Evolutionary conservation across 108 stramenopile genomes (phyloP), one percentile per base, ranked within the genome.

Genomic region (Bacterosira constricta): DNA sequence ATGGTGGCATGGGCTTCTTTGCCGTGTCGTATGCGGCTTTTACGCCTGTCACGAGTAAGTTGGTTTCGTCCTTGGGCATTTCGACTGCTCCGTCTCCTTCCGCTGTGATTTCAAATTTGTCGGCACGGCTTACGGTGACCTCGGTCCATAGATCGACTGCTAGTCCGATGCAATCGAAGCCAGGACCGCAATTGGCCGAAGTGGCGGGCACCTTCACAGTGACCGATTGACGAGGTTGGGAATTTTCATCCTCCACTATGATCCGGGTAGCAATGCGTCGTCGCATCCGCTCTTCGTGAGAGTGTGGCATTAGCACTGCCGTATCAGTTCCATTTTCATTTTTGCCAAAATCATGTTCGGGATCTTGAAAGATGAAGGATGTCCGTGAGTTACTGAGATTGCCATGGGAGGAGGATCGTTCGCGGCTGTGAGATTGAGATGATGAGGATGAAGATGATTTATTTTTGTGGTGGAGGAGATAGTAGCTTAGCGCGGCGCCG

Each of bases 101-200:
- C 15, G 89, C 92, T 25, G 88, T 90, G 52, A 96, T 98, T 73
- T 90, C 90, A 71, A 99, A 99, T 50, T 77, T 84, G 20, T 96
- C 96, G 6, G 91, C 61, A 27, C 97, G 88, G 45, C 83, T 71
- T 25, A 98, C 97, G 6, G 97, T 97, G 1, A 98, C 90, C 75
- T 98, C 98, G 0, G 90, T 91, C 99, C 99, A 99, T 68, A 99
- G 85, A 82, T 98, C 97, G 30, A 99, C 95, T 9, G 97, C 97
- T 86, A 98, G 89, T 1, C 99, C 98, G 57, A 99, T 86, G 79
- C 96, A 97, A 70, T 99, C 98, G 75, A 92, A 99, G 70, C 98
- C 98, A 2, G 97, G 96, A 1, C 99, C 99, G 75, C 98, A 82
- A 77, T 99, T 99, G 55, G 99, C 99, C 45, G 97, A 96, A 29